These are phyloP conservation scores for Crithidia thermophila DNA, from an alignment of 208 protist species.

Conservation along the genomic window DNA sequence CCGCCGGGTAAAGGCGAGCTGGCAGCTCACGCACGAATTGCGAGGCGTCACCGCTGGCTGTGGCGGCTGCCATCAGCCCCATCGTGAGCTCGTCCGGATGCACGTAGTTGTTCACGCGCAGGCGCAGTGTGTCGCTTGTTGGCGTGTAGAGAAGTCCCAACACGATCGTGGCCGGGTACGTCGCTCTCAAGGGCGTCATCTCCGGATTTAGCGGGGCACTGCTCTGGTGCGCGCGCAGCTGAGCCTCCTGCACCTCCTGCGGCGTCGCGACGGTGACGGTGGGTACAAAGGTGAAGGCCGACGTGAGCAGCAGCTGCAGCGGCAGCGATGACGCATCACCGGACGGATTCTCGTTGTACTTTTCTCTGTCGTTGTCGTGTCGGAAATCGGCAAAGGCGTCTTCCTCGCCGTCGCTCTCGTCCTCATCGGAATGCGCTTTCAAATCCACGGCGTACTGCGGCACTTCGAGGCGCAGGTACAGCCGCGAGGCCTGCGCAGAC, in stretches of 20 bases:
- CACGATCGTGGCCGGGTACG: slow-evolving; percentile 9
- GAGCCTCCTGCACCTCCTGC: neutral
- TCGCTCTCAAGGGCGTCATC: too few relatives aligned
- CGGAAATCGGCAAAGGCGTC: neutral
- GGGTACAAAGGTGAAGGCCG: neutral
- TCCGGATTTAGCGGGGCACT: neutral
- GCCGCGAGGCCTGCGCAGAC: neutral
- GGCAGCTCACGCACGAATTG: neutral
- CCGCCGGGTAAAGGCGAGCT: slow-evolving; percentile 21
- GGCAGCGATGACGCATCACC: neutral
- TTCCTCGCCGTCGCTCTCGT: slow-evolving; percentile 3
- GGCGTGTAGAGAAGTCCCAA: slow-evolving; percentile 25
- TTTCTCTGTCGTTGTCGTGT: neutral
- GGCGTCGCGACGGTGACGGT: neutral
- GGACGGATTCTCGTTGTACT: neutral
- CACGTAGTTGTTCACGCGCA: slow-evolving; percentile 33
- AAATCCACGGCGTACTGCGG: slow-evolving; percentile 3
- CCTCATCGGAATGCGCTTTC: neutral
- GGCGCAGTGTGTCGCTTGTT: slow-evolving; percentile 4
- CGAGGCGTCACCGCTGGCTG: neutral
- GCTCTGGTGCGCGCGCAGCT: neutral
- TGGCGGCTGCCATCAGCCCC: neutral
- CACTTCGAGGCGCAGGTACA: slow-evolving; percentile 29
- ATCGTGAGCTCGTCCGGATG: slow-evolving; percentile 19
- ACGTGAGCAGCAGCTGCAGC: too few relatives aligned